Percentiles rank a stretch among this genome's conserved stretches.
phyloP scores from a whole-genome alignment of 805 yeast genomes.

The Cyberlindnera bimundalis region DNA sequence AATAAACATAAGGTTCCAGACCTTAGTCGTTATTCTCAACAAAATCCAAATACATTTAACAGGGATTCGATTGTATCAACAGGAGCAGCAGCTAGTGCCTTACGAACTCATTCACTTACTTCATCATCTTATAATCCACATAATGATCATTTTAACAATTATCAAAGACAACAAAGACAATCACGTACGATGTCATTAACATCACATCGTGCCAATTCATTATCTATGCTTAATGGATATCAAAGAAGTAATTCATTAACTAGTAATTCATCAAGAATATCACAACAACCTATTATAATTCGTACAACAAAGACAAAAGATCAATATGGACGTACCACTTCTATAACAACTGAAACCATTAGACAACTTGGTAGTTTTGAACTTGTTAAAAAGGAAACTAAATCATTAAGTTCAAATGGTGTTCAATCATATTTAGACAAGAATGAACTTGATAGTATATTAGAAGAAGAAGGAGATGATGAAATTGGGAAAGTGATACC shows the following conservation, averaged over 20 bases:
- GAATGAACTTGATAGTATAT: slow-evolving; percentile 29
- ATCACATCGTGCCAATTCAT: slow-evolving; percentile 14
- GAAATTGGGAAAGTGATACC: slow-evolving; percentile 6
- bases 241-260: slow-evolving; percentile 12
- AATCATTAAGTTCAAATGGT: no score
- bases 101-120: slow-evolving; percentile 25
- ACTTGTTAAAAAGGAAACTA: slow-evolving; percentile 45
- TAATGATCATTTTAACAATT: background rate
- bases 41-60: slow-evolving; percentile 7
- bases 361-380: slow-evolving; percentile 47
- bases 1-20: slow-evolving; percentile 32
- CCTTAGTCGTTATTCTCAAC: slow-evolving; percentile 36
- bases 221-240: slow-evolving; percentile 9
- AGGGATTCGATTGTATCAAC: slow-evolving; percentile 22
- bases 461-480: slow-evolving; percentile 26
- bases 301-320: slow-evolving; percentile 51
- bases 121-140: slow-evolving; percentile 13
- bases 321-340: slow-evolving; percentile 48
- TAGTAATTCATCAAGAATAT: slow-evolving; percentile 2
- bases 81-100: slow-evolving; percentile 24
- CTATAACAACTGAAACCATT: slow-evolving; percentile 52
- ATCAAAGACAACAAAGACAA: background rate
- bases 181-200: slow-evolving; percentile 9
- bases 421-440: no score
- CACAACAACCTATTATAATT: slow-evolving; percentile 31